A percentile compares a stretch with the other conserved stretches of the same genome.
Evolutionary conservation across 352 stramenopile genomes (phyloP).

Genomic region (Pelagophyceae sp.): DNA sequence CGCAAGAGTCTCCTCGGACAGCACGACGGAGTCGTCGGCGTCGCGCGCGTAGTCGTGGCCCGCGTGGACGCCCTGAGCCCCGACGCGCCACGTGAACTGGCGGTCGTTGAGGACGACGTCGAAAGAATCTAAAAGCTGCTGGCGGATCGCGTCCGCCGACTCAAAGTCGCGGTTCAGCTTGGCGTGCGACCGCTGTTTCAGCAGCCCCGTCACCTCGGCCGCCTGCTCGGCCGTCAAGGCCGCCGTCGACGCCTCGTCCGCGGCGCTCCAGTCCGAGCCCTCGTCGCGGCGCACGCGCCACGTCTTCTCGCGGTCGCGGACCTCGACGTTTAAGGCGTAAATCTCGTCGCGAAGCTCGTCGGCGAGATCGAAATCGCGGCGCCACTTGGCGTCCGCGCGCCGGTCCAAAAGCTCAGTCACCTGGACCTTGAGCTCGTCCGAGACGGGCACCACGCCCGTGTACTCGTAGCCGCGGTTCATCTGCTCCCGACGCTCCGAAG

Average conservation of each 20-base stretch:
- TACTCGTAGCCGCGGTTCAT: not conserved
- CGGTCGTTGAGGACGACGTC: conserved; percentile 32
- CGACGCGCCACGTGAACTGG: conserved; percentile 14
- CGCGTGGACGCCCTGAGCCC: not conserved
- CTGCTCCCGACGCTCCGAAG: not conserved
- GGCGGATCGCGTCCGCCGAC: conserved; percentile 43
- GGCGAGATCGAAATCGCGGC: conserved; percentile 10
- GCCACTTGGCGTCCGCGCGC: not conserved
- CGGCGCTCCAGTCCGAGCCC: not conserved
- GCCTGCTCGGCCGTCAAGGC: conserved; percentile 22
- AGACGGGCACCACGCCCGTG: not conserved
- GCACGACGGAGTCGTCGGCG: not conserved
- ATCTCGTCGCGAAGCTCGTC: conserved; percentile 37
- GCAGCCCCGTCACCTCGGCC: conserved; percentile 22
- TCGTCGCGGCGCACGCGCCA: not conserved
- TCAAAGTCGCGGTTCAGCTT: conserved; percentile 40
- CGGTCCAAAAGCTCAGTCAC: not conserved
- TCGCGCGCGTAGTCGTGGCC: not conserved
- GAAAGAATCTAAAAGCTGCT: conserved; percentile 33
- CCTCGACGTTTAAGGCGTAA: conserved; percentile 39
- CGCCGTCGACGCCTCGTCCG: not conserved
- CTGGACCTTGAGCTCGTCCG: not conserved
- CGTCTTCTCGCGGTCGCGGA: not conserved
- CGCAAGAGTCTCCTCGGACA: not conserved
- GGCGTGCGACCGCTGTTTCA: conserved; percentile 33